These are phyloP conservation scores for Dispira parvispora DNA, from an alignment of 192 early-diverging fungal genomes.

Conservation along the genomic window DNA sequence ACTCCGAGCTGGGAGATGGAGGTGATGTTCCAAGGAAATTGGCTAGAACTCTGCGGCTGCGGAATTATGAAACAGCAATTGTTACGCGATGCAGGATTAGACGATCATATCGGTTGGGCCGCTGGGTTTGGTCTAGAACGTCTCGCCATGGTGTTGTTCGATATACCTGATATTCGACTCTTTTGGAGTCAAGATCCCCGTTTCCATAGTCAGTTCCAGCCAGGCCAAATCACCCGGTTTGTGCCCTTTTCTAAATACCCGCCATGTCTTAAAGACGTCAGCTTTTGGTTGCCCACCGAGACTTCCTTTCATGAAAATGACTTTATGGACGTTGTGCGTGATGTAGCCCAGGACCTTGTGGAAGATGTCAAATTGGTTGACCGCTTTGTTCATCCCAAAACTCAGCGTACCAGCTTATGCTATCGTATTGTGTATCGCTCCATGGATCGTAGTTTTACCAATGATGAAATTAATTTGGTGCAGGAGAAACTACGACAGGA, in stretches of 20 bases:
- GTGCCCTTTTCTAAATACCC: slow-evolving; percentile 79
- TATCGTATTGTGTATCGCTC: slow-evolving; percentile 91
- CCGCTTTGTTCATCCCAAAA: slow-evolving; percentile 75
- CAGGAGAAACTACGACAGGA: slow-evolving; percentile 56
- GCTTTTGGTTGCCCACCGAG: slow-evolving; percentile 58
- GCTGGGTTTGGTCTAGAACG: slow-evolving; percentile 95
- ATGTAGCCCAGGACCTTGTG: slow-evolving; percentile 80
- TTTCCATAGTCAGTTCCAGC: slow-evolving; percentile 69
- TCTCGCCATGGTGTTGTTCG: slow-evolving; percentile 89
- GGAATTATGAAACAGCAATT: slow-evolving; percentile 82
- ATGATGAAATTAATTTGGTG: slow-evolving; percentile 87
- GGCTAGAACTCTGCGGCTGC: slow-evolving; percentile 88
- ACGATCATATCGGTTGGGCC: slow-evolving; percentile 85
- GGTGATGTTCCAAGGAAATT: slow-evolving; percentile 78
- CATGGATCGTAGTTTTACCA: slow-evolving; percentile 91
- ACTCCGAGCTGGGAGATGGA: slow-evolving; percentile 96
- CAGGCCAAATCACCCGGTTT: slow-evolving; percentile 54
- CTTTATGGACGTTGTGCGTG: slow-evolving; percentile 80
- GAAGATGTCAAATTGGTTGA: slow-evolving; percentile 85
- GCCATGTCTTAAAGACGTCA: slow-evolving; percentile 85
- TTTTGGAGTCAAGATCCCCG: slow-evolving; percentile 87
- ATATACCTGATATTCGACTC: slow-evolving; percentile 86
- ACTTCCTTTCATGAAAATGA: slow-evolving; percentile 77
- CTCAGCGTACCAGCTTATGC: slow-evolving; percentile 62
- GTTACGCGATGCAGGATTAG: slow-evolving; percentile 43